Conservation (phyloP, 495 filamentous ascomycete species). For the Cercophora samala region DNA sequence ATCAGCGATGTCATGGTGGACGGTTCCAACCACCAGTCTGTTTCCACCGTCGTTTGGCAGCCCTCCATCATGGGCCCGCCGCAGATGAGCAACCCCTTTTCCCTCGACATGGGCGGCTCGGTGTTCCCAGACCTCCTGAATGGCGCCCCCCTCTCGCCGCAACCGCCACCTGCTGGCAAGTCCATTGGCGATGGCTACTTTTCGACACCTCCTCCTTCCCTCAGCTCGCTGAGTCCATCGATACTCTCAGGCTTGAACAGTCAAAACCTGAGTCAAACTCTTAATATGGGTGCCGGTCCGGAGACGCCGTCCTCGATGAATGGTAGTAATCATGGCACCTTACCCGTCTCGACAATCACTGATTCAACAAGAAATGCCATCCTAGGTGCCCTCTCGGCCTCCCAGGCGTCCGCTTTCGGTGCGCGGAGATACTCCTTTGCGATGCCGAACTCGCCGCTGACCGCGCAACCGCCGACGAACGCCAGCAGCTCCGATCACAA, state of each 20-base stretch:
- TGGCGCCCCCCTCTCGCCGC: constrained; percentile 60
- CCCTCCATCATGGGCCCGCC: constrained; percentile 60
- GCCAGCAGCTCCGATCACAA: constrained; percentile 48
- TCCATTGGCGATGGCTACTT: constrained; percentile 53
- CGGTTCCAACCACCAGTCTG: constrained; percentile 61
- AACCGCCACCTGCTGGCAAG: constrained; percentile 51
- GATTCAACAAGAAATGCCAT: constrained; percentile 89
- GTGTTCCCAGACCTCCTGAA: constrained; percentile 60
- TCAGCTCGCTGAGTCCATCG: constrained; percentile 53
- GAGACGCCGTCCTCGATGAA: constrained; percentile 69
- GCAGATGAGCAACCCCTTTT: constrained; percentile 58
- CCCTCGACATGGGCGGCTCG: constrained; percentile 54
- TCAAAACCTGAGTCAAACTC: constrained; percentile 56
- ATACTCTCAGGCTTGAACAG: constrained; percentile 50
- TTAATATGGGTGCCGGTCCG: constrained; percentile 58
- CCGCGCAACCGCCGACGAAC: constrained; percentile 50
- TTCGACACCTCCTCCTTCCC: constrained; percentile 61
- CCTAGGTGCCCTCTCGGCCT: constrained; percentile 65
- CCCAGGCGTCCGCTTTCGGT: constrained; percentile 69
- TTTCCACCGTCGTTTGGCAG: constrained; percentile 60
- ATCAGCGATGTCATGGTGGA: constrained; percentile 93
- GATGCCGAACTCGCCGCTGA: constrained; percentile 61
- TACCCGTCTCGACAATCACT: constrained; percentile 70
- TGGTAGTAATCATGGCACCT: constrained; percentile 56
- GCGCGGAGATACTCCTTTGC: constrained; percentile 75